phyloP scores from a whole-genome alignment of 2,329 filamentous ascomycete genomes.

The Davidsoniella australis region DNA sequence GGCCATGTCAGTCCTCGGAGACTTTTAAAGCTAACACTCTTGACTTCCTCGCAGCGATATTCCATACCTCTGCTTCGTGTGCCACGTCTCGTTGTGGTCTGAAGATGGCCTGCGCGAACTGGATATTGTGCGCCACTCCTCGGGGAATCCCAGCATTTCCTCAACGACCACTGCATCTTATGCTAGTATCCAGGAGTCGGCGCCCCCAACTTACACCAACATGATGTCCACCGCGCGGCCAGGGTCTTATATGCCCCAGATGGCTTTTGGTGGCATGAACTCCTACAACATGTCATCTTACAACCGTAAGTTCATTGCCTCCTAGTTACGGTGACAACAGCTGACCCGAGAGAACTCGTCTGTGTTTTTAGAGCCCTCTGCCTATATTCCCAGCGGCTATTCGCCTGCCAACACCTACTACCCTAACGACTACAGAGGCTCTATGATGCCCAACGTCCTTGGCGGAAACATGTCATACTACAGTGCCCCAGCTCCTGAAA shows the following conservation, averaged over 20 bases:
- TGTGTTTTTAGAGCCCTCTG: neutral
- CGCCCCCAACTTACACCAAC: slow-evolving; percentile 20
- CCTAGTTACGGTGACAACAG: neutral
- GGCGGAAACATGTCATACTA: slow-evolving; percentile 14
- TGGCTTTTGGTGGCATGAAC: slow-evolving; percentile 14
- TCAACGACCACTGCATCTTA: slow-evolving; percentile 47
- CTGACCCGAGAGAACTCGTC: neutral
- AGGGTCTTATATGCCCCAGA: slow-evolving; percentile 17
- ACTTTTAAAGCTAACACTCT: neutral
- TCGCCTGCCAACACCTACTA: slow-evolving; percentile 16
- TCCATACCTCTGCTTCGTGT: slow-evolving; percentile 32
- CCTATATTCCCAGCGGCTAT: slow-evolving; percentile 20
- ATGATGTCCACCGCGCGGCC: slow-evolving; percentile 22
- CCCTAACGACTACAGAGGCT: slow-evolving; percentile 13
- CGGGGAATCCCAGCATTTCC: slow-evolving; percentile 59
- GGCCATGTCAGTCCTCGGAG: neutral
- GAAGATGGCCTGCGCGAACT: slow-evolving; percentile 48
- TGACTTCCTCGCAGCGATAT: slow-evolving; percentile 33
- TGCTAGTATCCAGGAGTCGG: slow-evolving; percentile 16
- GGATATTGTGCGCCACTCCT: slow-evolving; percentile 46
- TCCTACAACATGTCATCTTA: slow-evolving; percentile 16
- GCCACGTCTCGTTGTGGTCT: slow-evolving; percentile 52
- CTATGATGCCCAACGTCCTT: slow-evolving; percentile 9
- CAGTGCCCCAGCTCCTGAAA: slow-evolving; percentile 16
- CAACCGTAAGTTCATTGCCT: slow-evolving; percentile 18